Evolutionary conservation across 768 basidiomycete genomes (phyloP), one percentile per base, ranked within the genome.

Genomic region (Leccinum broughii): DNA sequence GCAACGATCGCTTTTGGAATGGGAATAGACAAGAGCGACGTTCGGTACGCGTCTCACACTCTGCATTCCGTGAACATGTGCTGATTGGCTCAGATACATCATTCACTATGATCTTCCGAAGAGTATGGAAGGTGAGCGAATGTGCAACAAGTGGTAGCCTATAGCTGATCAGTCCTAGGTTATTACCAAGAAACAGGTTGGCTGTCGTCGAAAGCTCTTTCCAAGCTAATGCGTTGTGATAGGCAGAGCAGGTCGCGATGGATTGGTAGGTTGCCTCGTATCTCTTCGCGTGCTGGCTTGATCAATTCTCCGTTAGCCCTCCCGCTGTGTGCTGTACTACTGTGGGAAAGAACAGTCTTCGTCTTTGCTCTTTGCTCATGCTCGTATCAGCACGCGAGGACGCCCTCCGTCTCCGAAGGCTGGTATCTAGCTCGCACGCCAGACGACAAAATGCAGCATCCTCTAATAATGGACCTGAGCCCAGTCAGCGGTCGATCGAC

Each of bases 121-220:
- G 69, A 92, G 90, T 58, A 85, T 93, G 59, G 92, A 93, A 82
- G 90, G 90, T 87, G 39, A 62, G 72, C 34, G 15, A 8, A 13
- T 11, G 39, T 61, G 17, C 10, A 30, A 5, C 17, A 2, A 55
- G 24, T 51, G 0, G 22, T 54, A 20, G 6, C 14, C 10, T 0
- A 22, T 51, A 17, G 60, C 52, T 61, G 44, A 72, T 20, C 11
- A 30, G 9, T 44, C 17, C 11, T 51, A 91, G 92, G 90, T 0
- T 94, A 87, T 70, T 94, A 94, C 70, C 92, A 93, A 71, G 92
- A 93, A 73, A 93, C 91, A 63, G 90, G 89, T 86, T 65, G 24
- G 78, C 61, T 10, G 30, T 49, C 24, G 32, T 51, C 20, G 41
- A 26, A 46, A 10, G 17, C 57, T 13, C 8, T 34, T 39, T 51